Evolutionary conservation across 1,284 basidiomycete species (phyloP).

Genomic region (Ceratobasidium sp.): DNA sequence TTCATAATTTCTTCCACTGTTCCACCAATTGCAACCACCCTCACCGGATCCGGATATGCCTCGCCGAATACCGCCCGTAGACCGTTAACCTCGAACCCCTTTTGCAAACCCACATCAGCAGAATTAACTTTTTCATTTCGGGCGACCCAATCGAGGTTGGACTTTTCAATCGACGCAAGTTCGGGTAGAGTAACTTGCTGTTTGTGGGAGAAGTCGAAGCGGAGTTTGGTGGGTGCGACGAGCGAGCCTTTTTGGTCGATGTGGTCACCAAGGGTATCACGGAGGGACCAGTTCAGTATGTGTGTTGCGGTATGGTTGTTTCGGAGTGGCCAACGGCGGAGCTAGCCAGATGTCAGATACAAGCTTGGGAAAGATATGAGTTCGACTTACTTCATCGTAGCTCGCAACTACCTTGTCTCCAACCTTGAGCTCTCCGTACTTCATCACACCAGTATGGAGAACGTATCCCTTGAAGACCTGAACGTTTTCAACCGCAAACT

Average conservation of each 20-base stretch:
- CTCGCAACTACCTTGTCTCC: conserved; percentile 78
- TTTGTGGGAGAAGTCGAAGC: conserved; percentile 99
- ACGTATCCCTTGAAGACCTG: conserved; percentile 90
- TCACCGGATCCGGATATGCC: conserved; percentile 96
- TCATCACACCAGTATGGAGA: conserved; percentile 89
- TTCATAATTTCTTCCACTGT: conserved; percentile 87
- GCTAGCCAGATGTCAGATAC: conserved; percentile 60
- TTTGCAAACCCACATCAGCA: conserved; percentile 86
- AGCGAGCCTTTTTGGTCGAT: conserved; percentile 98
- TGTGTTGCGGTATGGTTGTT: conserved; percentile 99
- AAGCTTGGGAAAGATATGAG: not conserved
- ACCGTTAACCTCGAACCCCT: conserved; percentile 90
- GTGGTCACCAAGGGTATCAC: conserved; percentile 95
- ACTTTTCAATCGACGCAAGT: conserved; percentile 84
- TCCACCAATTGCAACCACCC: conserved; percentile 92
- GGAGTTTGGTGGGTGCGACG: conserved; percentile 93
- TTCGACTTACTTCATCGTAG: conserved; percentile 75
- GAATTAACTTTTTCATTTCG: conserved; percentile 90
- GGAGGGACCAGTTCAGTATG: conserved; percentile 94
- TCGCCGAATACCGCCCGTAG: conserved; percentile 98
- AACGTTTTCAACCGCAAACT: conserved; percentile 94
- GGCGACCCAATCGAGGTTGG: conserved; percentile 91
- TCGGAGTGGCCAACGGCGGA: conserved; percentile 93
- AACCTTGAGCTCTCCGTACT: conserved; percentile 77
- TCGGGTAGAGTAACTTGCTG: conserved; percentile 82